phyloP scores from a whole-genome alignment of 768 basidiomycete genomes.

The Steccherinum ochraceum region DNA sequence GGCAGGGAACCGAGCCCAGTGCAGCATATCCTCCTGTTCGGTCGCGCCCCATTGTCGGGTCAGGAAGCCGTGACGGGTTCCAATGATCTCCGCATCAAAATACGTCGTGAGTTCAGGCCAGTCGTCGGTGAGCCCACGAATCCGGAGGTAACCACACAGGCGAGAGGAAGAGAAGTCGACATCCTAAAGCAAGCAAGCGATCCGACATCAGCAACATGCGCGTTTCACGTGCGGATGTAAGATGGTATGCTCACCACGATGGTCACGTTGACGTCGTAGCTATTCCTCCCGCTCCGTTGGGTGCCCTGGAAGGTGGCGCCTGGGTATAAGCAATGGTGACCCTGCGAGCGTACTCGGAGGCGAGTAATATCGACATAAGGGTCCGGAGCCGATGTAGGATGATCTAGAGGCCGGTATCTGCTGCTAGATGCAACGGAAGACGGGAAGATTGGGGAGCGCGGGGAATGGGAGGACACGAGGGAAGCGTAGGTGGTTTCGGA shows the following conservation, averaged over 20 bases:
- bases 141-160: constrained; percentile 88
- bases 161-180: constrained; percentile 84
- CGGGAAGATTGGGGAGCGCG: constrained; percentile 3
- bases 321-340: constrained; percentile 77
- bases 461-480: constrained; percentile 5
- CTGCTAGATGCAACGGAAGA: constrained; percentile 15
- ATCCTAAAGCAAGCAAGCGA: constrained; percentile 44
- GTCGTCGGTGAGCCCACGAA: constrained; percentile 87
- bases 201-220: constrained; percentile 6
- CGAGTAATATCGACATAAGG: constrained; percentile 74
- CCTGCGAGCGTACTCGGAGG: constrained; percentile 63
- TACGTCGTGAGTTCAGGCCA: constrained; percentile 96
- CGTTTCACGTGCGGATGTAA: constrained; percentile 3
- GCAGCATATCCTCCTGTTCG: constrained; percentile 87
- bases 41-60: constrained; percentile 89
- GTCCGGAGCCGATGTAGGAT: constrained; percentile 26
- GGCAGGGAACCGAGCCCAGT: constrained; percentile 92
- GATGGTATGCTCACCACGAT: constrained; percentile 64
- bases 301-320: constrained; percentile 87
- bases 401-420: constrained; percentile 14
- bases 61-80: constrained; percentile 83
- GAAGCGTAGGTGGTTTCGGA: constrained; percentile 9
- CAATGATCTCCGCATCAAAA: constrained; percentile 95
- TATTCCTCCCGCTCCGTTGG: constrained; percentile 90
- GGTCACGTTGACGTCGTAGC: constrained; percentile 90